Percentiles rank a stretch among this genome's conserved stretches.
Conservation (phyloP, 106 monocot genomes). For the Acorus gramineus region DNA sequence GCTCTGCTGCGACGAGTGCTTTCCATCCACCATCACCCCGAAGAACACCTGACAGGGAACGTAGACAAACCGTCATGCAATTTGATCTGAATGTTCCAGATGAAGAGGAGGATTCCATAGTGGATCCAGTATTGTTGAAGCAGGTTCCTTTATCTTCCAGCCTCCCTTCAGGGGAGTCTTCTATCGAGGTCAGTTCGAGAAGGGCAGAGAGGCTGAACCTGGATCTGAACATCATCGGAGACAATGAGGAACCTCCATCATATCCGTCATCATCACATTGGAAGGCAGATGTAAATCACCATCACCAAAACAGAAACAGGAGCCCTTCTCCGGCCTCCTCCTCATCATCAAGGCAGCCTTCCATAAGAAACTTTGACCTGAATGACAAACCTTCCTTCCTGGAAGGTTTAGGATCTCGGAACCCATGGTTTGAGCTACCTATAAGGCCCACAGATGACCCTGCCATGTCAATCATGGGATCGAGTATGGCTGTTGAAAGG, state of each 20-base stretch:
- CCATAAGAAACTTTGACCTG: slow-evolving; percentile 52
- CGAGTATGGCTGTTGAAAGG: background rate
- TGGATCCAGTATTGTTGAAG: slow-evolving; percentile 14
- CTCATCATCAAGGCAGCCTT: slow-evolving; percentile 35
- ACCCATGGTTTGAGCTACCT: no score
- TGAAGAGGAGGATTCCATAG: slow-evolving; percentile 16
- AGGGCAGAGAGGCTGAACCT: slow-evolving; percentile 45
- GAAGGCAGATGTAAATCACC: slow-evolving; percentile 2
- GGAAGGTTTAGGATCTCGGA: slow-evolving; percentile 15
- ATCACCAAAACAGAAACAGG: slow-evolving; percentile 17
- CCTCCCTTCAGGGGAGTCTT: slow-evolving; percentile 42
- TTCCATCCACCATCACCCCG: slow-evolving; percentile 1
- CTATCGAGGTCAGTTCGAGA: slow-evolving; percentile 52
- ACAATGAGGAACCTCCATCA: slow-evolving; percentile 27
- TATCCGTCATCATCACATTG: slow-evolving; percentile 14
- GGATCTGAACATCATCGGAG: slow-evolving; percentile 58
- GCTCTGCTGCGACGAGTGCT: slow-evolving; percentile 10
- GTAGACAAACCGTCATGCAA: no score
- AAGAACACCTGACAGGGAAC: background rate
- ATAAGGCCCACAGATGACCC: no score
- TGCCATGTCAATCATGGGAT: background rate
- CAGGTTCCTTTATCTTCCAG: slow-evolving; percentile 17
- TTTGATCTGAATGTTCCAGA: slow-evolving; percentile 71
- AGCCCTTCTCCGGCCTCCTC: slow-evolving; percentile 49
- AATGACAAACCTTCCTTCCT: slow-evolving; percentile 43